Base-by-base conservation (phyloP, 345 rosid species). In the Acer yangbiense region DNA sequence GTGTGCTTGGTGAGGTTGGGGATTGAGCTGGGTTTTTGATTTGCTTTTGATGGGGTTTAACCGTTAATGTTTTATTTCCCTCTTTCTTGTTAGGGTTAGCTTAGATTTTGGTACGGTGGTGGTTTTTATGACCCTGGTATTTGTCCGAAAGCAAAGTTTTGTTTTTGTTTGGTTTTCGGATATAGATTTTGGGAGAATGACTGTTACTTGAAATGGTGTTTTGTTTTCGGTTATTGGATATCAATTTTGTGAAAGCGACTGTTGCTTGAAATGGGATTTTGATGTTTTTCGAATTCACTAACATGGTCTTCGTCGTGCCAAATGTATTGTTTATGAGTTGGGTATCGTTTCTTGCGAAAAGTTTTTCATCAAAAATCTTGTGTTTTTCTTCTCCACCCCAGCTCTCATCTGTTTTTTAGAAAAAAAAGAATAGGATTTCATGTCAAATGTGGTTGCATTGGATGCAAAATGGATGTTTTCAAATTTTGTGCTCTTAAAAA, bases 21-120 rank as follows among this genome's bases (percentile, higher is more conserved):
- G 71, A 71, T 65, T 74, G 78, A 60, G 46, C 64, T 52, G 76
- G 74, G 65, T 65, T 83, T 80, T 74, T 66, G 2, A 71, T 80
- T 81, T 78, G 57, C 61, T 82, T 43, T 60, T 48, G 41, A 73
- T 60, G 75, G 72, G 77, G 69, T 57, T 65, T 27, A 9, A 41
- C 68, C 77, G 73, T 57, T 68, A 71, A 39, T 81, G 67, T 70
- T 21, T 25, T 29, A 6, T 8, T 20, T 23, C 7, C 13, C 16
- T 46, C 12, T 23, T 64, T 18, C 21, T 69, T 76, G 3, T 29
- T 52, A 64, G 50, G 43, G 67, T 11, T 71, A 41, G 50, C 39
- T 58, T 73, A 29, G 65, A 79, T 79, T 77, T 78, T 67, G 65
- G 72, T 29, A 12, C 65, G 48, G 71, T 65, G 62, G 25, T 43